Conservation (phyloP, 805 yeast species). For the Kazachstania africana region DNA sequence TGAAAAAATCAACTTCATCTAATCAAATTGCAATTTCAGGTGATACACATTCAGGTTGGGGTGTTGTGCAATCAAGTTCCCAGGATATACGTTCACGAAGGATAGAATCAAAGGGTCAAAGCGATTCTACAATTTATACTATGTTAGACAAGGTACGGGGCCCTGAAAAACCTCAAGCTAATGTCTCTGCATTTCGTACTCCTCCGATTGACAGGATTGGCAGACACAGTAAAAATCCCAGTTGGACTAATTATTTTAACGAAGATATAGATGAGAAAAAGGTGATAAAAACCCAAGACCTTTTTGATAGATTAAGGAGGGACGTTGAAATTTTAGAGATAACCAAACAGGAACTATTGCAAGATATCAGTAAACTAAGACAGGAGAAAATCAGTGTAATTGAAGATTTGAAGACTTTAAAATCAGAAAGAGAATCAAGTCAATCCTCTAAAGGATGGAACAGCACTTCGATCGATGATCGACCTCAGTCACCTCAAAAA, state of each 20-base stretch:
- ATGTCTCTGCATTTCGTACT: slow-evolving; percentile 9
- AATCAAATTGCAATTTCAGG: too few relatives aligned
- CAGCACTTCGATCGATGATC: too few relatives aligned
- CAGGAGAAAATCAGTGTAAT: slow-evolving; percentile 35
- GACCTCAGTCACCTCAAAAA: too few relatives aligned
- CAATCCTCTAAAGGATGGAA: too few relatives aligned
- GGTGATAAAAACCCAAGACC: slow-evolving; percentile 20
- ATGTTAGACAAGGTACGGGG: too few relatives aligned
- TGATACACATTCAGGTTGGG: slow-evolving; percentile 3
- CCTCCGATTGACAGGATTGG: slow-evolving; percentile 9
- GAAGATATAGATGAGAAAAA: slow-evolving; percentile 29
- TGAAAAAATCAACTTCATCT: too few relatives aligned
- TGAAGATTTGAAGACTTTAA: slow-evolving; percentile 32
- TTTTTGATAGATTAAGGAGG: slow-evolving; percentile 3
- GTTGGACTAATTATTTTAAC: too few relatives aligned
- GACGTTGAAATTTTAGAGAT: slow-evolving; percentile 32
- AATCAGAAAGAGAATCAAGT: not conserved
- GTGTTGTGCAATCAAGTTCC: not conserved
- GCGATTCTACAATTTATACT: slow-evolving; percentile 18
- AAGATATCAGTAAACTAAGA: slow-evolving; percentile 42
- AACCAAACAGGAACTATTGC: slow-evolving; percentile 32
- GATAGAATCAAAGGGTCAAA: slow-evolving; percentile 13
- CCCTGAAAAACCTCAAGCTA: slow-evolving; percentile 2
- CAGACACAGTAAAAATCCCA: too few relatives aligned
- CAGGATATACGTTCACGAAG: too few relatives aligned